Evolutionary conservation across 2,329 filamentous ascomycete species (phyloP).

Genomic region (Fusarium xyrophilum): DNA sequence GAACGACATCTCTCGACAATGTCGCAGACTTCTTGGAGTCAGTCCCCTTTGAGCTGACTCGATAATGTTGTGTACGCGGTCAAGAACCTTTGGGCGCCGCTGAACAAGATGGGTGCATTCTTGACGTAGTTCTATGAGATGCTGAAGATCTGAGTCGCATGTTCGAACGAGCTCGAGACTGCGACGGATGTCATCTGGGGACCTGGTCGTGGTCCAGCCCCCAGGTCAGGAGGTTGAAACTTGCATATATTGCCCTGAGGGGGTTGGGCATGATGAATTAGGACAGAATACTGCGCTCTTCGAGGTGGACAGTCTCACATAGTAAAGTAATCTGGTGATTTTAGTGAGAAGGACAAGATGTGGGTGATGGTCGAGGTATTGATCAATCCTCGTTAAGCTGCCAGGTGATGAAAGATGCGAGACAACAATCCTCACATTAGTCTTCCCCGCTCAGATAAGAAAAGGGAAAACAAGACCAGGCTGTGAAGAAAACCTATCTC

Average conservation of each 20-base stretch:
- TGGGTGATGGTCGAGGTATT: neutral
- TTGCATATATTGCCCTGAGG: slow-evolving; percentile 15
- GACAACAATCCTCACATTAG: neutral
- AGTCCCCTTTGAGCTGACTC: slow-evolving; percentile 39
- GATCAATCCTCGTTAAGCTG: neutral
- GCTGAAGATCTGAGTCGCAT: slow-evolving; percentile 44
- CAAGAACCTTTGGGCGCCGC: slow-evolving; percentile 36
- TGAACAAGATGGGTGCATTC: slow-evolving; percentile 39
- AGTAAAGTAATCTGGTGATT: neutral
- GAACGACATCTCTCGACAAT: slow-evolving; percentile 44
- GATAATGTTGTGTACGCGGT: slow-evolving; percentile 43
- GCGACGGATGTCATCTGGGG: slow-evolving; percentile 39
- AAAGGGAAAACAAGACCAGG: neutral
- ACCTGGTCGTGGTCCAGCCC: slow-evolving; percentile 38
- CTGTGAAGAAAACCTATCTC: neutral
- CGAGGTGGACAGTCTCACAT: fast-evolving
- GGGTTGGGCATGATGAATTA: slow-evolving; percentile 16
- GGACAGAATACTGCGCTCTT: no score
- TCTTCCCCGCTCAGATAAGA: neutral
- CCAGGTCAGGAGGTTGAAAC: slow-evolving; percentile 23
- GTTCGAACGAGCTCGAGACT: slow-evolving; percentile 45
- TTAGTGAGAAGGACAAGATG: neutral
- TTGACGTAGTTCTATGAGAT: slow-evolving; percentile 45
- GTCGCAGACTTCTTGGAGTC: slow-evolving; percentile 40
- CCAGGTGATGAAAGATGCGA: neutral